Conservation (phyloP, 257 asterid genomes). For the Ajuga chamaepitys region DNA sequence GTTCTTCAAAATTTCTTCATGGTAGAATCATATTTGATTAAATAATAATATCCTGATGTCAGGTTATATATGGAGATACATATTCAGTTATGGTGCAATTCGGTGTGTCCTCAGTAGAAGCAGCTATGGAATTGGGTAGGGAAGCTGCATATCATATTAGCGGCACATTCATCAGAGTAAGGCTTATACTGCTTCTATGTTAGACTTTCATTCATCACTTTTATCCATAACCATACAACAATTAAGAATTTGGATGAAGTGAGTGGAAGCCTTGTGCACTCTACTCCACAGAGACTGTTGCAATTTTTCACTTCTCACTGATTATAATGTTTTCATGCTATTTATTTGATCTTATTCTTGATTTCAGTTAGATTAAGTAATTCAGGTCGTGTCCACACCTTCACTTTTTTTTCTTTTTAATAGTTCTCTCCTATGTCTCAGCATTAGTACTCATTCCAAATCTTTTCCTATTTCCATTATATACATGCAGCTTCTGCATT, state of each 20-base stretch:
- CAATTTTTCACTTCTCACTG: not conserved
- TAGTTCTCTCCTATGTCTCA: not conserved
- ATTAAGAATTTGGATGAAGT: slow-evolving; percentile 3
- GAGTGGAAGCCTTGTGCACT: slow-evolving; percentile 1
- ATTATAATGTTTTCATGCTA: not conserved
- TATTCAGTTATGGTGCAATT: slow-evolving; percentile 99
- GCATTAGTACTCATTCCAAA: not conserved
- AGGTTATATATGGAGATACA: slow-evolving; percentile 99
- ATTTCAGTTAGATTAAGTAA: not conserved
- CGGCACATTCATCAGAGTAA: slow-evolving; percentile 78
- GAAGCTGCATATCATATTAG: slow-evolving; percentile 95
- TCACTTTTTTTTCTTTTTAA: not conserved
- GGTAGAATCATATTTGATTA: not conserved
- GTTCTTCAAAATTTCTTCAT: slow-evolving; percentile 6
- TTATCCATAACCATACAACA: not conserved
- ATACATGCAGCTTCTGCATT: slow-evolving; percentile 7
- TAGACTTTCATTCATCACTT: slow-evolving; percentile 8
- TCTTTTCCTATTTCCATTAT: not conserved
- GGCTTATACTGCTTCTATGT: slow-evolving; percentile 4
- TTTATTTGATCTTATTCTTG: not conserved
- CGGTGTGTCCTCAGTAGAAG: slow-evolving; percentile 86
- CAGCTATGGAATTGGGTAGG: slow-evolving; percentile 89
- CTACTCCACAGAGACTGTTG: not conserved
- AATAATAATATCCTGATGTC: slow-evolving; percentile 15
- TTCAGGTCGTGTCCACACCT: not conserved